Evolutionary conservation across 73 alveolate species (phyloP).

Genomic region (Paramecium sexaurelia): DNA sequence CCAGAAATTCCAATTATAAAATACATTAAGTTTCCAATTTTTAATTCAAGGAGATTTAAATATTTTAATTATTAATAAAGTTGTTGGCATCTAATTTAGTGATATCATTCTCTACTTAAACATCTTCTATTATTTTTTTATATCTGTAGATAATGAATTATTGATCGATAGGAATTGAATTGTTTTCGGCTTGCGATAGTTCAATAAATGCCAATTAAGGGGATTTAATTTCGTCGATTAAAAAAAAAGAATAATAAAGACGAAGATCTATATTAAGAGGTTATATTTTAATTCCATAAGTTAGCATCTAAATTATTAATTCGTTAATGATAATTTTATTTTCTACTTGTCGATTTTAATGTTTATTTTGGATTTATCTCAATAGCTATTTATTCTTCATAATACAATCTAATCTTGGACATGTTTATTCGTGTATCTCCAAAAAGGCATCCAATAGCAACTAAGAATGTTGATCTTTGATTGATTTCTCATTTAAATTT

Average conservation of each 20-base stretch:
- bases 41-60: neutral
- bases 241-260: conserved; percentile 9
- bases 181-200: conserved; percentile 25
- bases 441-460: conserved; percentile 41
- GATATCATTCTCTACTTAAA: neutral
- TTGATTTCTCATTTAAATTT: neutral
- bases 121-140: conserved; percentile 47
- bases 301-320: neutral
- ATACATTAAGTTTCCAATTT: neutral
- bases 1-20: conserved; percentile 17
- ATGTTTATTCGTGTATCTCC: conserved; percentile 31
- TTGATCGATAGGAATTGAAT: neutral
- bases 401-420: conserved; percentile 29
- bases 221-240: conserved; percentile 27
- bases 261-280: conserved; percentile 13
- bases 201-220: conserved; percentile 13
- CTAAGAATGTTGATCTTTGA: conserved; percentile 1
- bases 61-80: neutral
- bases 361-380: neutral
- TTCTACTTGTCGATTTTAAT: neutral
- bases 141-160: conserved; percentile 51
- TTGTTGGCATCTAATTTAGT: neutral
- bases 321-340: conserved; percentile 14
- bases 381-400: conserved; percentile 34
- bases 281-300: neutral